Conservation (phyloP, 805 yeast genomes). For the Candida yuanshanica region DNA sequence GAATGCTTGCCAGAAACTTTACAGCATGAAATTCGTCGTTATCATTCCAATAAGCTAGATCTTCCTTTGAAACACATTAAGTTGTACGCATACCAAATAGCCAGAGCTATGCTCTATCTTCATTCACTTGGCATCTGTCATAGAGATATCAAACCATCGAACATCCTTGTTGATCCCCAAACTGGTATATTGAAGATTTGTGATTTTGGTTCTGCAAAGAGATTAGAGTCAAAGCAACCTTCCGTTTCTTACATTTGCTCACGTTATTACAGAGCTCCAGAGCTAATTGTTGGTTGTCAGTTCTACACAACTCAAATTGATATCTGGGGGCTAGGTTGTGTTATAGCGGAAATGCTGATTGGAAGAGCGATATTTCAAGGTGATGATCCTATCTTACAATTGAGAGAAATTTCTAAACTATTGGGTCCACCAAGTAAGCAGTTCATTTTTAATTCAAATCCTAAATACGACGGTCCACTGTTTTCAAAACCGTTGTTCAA, state of each 20-base stretch:
- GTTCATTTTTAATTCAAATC: constrained; percentile 68
- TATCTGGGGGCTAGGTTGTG: constrained; percentile 98
- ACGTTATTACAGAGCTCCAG: constrained; percentile 95
- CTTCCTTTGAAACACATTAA: constrained; percentile 71
- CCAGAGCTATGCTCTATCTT: constrained; percentile 76
- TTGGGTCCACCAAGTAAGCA: constrained; percentile 82
- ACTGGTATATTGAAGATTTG: constrained; percentile 67
- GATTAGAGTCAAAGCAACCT: constrained; percentile 72
- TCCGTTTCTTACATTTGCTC: constrained; percentile 94
- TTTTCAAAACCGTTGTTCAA: constrained; percentile 59
- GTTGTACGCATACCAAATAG: constrained; percentile 71
- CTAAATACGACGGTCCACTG: constrained; percentile 70
- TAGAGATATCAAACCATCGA: constrained; percentile 81
- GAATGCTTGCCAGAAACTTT: constrained; percentile 80
- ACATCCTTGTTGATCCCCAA: constrained; percentile 69
- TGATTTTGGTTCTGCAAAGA: constrained; percentile 83
- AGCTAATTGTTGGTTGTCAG: constrained; percentile 85
- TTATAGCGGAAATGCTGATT: constrained; percentile 86
- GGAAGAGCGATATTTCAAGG: constrained; percentile 97
- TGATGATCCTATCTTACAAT: constrained; percentile 78
- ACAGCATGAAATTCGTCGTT: constrained; percentile 69
- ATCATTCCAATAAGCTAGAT: constrained; percentile 52
- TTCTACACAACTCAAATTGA: constrained; percentile 88
- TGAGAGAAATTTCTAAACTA: constrained; percentile 79
- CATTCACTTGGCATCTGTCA: constrained; percentile 80